phyloP scores from a whole-genome alignment of 495 filamentous ascomycete species.

The Trichoderma erinaceum region DNA sequence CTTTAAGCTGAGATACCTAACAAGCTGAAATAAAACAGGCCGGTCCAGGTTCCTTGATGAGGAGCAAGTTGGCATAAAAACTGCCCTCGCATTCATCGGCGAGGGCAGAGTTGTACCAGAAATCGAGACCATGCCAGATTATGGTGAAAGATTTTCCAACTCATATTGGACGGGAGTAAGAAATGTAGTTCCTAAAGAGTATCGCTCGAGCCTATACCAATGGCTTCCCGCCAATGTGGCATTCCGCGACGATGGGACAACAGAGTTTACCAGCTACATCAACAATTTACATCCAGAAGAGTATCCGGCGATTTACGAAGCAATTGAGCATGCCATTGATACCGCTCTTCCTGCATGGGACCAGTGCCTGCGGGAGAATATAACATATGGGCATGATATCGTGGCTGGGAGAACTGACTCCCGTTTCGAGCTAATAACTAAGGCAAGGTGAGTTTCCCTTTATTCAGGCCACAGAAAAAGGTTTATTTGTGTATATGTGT shows the following conservation, averaged over 20 bases:
- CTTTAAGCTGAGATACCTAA: neutral
- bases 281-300: slow-evolving; percentile 55
- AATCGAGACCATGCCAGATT: neutral
- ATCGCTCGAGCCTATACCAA: slow-evolving; percentile 47
- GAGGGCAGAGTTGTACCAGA: slow-evolving; percentile 24
- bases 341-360: slow-evolving; percentile 52
- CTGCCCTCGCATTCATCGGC: slow-evolving; percentile 30
- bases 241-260: slow-evolving; percentile 39
- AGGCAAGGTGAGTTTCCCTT: neutral
- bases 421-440: neutral
- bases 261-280: slow-evolving; percentile 66
- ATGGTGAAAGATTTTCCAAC: neutral
- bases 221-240: slow-evolving; percentile 57
- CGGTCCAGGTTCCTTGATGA: slow-evolving; percentile 25
- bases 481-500: too few relatives aligned
- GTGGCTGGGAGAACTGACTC: slow-evolving; percentile 19
- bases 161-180: neutral
- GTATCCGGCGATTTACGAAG: slow-evolving; percentile 43
- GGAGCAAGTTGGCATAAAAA: slow-evolving; percentile 27
- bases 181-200: slow-evolving; percentile 18
- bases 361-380: slow-evolving; percentile 27
- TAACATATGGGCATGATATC: slow-evolving; percentile 23
- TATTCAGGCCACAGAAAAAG: neutral
- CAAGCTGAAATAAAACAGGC: neutral
- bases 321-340: slow-evolving; percentile 48